Evolutionary conservation across 1,284 basidiomycete genomes (phyloP).

Genomic region (Volvariella surrecta): DNA sequence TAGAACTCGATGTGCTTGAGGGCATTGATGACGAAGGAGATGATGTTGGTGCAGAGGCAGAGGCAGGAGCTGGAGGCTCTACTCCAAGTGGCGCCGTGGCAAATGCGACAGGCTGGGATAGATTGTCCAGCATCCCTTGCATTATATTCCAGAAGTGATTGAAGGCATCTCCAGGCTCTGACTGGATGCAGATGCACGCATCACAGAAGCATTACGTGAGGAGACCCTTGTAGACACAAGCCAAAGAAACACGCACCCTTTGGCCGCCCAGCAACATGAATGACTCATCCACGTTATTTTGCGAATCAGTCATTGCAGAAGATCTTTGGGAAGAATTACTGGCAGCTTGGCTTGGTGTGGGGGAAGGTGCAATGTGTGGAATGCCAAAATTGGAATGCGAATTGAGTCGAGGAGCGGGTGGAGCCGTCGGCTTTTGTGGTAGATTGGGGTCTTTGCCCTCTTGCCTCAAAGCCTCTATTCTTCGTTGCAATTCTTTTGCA

Average conservation of each 20-base stretch:
- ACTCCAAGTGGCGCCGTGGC: constrained; percentile 63
- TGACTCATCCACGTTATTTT: constrained; percentile 71
- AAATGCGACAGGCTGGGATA: constrained; percentile 80
- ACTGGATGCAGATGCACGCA: constrained; percentile 27
- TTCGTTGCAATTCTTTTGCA: constrained; percentile 59
- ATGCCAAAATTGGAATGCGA: constrained; percentile 14
- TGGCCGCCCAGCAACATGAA: constrained; percentile 76
- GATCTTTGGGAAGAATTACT: constrained; percentile 30
- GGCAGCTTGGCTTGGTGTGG: constrained; percentile 11
- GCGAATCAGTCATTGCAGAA: constrained; percentile 48
- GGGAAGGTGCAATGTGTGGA: constrained; percentile 28
- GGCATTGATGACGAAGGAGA: constrained; percentile 14
- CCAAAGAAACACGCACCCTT: constrained; percentile 32
- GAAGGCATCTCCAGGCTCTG: constrained; percentile 72
- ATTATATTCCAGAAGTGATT: constrained; percentile 81
- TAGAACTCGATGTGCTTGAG: constrained; percentile 14
- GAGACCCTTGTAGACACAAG: constrained; percentile 3
- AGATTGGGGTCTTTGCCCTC: constrained; percentile 67
- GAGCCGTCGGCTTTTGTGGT: constrained; percentile 37
- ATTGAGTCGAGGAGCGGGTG: constrained; percentile 13
- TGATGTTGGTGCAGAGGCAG: background rate
- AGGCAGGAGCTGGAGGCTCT: constrained; percentile 19
- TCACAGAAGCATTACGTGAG: constrained; percentile 7
- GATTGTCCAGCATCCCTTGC: constrained; percentile 73
- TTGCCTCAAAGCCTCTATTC: constrained; percentile 56